Evolutionary conservation across 1,284 basidiomycete genomes (phyloP).

Genomic region (Golubevia pallescens): DNA sequence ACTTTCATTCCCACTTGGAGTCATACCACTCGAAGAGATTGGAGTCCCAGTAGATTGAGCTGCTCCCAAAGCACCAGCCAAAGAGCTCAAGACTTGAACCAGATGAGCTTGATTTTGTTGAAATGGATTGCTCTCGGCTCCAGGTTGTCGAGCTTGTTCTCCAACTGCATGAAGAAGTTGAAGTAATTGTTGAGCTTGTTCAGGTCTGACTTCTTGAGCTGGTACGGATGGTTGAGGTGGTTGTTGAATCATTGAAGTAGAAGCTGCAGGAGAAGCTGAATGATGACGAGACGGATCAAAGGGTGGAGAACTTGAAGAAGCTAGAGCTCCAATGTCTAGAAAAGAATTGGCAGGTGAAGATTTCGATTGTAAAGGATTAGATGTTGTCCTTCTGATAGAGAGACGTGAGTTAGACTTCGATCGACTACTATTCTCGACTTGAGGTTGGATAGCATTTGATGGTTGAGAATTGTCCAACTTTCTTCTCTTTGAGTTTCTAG

Average conservation of each 20-base stretch:
- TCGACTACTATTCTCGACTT: too few species aligned
- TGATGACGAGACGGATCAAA: neutral
- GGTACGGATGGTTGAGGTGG: neutral
- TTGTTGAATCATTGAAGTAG: neutral
- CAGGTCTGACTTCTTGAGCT: neutral
- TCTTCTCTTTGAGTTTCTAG: neutral
- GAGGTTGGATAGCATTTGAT: neutral
- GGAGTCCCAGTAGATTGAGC: neutral
- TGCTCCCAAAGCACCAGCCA: neutral
- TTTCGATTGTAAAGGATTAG: neutral
- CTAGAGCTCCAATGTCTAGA: neutral
- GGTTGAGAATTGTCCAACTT: neutral
- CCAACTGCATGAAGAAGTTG: conserved; percentile 21
- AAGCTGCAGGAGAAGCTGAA: too few species aligned
- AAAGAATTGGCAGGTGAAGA: neutral
- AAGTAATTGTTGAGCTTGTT: conserved; percentile 16
- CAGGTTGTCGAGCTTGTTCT: neutral
- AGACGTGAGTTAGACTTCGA: neutral
- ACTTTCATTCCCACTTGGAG: neutral
- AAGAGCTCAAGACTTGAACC: neutral
- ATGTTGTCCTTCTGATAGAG: neutral
- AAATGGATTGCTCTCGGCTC: neutral
- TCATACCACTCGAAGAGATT: neutral
- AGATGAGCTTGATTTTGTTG: neutral
- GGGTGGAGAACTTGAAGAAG: neutral